These are phyloP conservation scores for Lipomyces lipofer DNA, from an alignment of 805 yeast genomes.

Conservation along the genomic window DNA sequence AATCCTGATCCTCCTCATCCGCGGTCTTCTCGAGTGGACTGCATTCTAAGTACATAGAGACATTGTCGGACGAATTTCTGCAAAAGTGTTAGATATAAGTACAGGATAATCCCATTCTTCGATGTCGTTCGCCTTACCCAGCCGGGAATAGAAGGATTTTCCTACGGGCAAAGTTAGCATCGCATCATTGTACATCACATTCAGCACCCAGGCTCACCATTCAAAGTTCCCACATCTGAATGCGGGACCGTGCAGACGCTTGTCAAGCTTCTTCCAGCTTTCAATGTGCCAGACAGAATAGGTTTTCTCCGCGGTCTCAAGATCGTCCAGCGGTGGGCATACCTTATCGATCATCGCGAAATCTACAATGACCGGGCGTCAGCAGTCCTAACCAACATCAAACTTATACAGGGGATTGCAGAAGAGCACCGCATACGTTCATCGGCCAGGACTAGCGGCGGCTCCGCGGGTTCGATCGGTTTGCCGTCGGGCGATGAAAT, in stretches of 20 bases:
- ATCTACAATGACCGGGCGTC: slow-evolving; percentile 4
- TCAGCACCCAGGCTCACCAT: too few relatives aligned
- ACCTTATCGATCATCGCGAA: slow-evolving; percentile 20
- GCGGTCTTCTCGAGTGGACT: slow-evolving; percentile 45
- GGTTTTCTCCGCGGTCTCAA: slow-evolving; percentile 33
- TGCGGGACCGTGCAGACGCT: slow-evolving; percentile 39
- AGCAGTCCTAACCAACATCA: slow-evolving; percentile 1
- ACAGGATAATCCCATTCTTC: slow-evolving; percentile 4
- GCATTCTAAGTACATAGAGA: slow-evolving; percentile 83
- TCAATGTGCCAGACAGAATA: slow-evolving; percentile 41
- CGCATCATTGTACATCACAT: background rate
- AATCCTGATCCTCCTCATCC: slow-evolving; percentile 42
- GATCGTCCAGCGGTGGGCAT: slow-evolving; percentile 33
- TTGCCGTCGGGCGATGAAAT: background rate
- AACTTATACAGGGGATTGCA: background rate
- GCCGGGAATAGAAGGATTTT: slow-evolving; percentile 73
- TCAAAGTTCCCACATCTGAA: slow-evolving; percentile 37
- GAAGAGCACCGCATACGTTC: slow-evolving; percentile 12
- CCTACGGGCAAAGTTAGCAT: too few relatives aligned
- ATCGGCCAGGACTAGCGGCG: slow-evolving; percentile 5
- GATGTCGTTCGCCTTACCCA: too few relatives aligned
- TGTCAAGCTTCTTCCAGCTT: slow-evolving; percentile 43
- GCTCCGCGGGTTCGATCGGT: slow-evolving; percentile 4
- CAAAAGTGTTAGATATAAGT: too few relatives aligned
- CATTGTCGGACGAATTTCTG: slow-evolving; percentile 44